Evolutionary conservation across 2,329 filamentous ascomycete species (phyloP).

Genomic region (Westerdykella aurantiaca): DNA sequence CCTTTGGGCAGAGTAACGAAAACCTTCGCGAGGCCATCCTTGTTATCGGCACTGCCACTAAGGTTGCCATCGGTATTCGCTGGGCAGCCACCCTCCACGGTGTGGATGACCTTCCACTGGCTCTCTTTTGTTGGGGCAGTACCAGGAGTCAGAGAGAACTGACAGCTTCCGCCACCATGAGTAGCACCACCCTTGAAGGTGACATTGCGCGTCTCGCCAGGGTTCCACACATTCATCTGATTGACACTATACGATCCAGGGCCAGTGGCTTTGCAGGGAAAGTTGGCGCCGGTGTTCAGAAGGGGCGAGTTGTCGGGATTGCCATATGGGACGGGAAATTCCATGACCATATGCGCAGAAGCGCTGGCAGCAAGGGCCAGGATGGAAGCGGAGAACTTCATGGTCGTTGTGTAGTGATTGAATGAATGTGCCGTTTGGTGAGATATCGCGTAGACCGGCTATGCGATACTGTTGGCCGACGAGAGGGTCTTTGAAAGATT

Average conservation of each 20-base stretch:
- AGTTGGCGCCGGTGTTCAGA: conserved; percentile 55
- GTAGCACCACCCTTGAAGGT: conserved; percentile 50
- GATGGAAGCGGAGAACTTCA: conserved; percentile 49
- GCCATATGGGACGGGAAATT: conserved; percentile 59
- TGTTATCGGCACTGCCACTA: conserved; percentile 49
- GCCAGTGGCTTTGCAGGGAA: conserved; percentile 70
- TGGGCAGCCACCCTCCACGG: conserved; percentile 80
- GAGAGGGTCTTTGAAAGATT: conserved; percentile 3
- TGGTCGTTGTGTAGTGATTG: conserved; percentile 22
- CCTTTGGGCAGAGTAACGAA: conserved; percentile 65
- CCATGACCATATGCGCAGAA: conserved; percentile 73
- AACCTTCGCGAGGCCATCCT: conserved; percentile 46
- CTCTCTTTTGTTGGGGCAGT: conserved; percentile 53
- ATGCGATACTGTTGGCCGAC: conserved; percentile 18
- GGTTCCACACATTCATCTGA: conserved; percentile 50
- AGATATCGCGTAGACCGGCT: conserved; percentile 37
- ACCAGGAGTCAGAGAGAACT: conserved; percentile 80
- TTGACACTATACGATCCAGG: conserved; percentile 50
- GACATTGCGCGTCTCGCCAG: conserved; percentile 46
- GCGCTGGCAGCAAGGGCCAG: conserved; percentile 53
- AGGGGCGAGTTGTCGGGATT: conserved; percentile 61
- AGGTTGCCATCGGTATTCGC: conserved; percentile 43
- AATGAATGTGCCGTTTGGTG: conserved; percentile 11
- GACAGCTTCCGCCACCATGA: conserved; percentile 90
- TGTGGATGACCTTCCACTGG: conserved; percentile 84